Conservation (phyloP, 1,284 basidiomycete species). For the Rhizoctonia solani region DNA sequence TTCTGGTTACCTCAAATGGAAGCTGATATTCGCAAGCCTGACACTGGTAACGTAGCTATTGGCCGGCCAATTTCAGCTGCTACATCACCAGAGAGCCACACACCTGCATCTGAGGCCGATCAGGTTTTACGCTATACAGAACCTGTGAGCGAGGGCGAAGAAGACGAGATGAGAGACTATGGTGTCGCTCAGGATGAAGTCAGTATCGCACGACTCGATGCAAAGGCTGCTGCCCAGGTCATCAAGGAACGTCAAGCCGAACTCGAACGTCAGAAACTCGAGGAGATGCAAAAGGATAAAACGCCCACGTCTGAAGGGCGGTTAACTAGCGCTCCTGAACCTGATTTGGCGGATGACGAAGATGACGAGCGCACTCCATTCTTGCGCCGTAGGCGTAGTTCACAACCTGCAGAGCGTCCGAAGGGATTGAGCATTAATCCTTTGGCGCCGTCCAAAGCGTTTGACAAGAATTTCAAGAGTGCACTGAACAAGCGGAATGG, state of each 20-base stretch:
- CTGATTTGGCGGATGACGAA: constrained; percentile 45
- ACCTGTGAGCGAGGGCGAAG: constrained; percentile 89
- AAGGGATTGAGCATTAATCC: constrained; percentile 76
- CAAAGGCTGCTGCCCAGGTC: constrained; percentile 73
- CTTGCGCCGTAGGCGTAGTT: constrained; percentile 44
- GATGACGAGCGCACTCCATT: constrained; percentile 53
- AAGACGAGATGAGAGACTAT: constrained; percentile 74
- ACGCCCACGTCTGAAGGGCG: constrained; percentile 10
- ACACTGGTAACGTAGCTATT: constrained; percentile 71
- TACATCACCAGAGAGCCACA: constrained; percentile 54
- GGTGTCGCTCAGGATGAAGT: constrained; percentile 77
- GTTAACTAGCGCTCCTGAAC: constrained; percentile 43
- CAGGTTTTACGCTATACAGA: constrained; percentile 65
- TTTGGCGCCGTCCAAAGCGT: constrained; percentile 75
- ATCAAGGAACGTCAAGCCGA: constrained; percentile 80
- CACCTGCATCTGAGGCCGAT: constrained; percentile 51
- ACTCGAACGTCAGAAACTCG: constrained; percentile 49
- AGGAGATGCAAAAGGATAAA: constrained; percentile 37
- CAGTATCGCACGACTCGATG: constrained; percentile 73
- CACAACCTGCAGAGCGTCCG: constrained; percentile 43
- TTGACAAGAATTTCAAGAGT: constrained; percentile 77
- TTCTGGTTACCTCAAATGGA: constrained; percentile 99
- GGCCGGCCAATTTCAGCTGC: constrained; percentile 63
- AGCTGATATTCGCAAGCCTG: constrained; percentile 88
- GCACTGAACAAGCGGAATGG: constrained; percentile 48